Percentiles rank a stretch among this genome's conserved stretches.
Evolutionary conservation across 805 yeast genomes (phyloP).

Genomic region (Pichia paraexigua): DNA sequence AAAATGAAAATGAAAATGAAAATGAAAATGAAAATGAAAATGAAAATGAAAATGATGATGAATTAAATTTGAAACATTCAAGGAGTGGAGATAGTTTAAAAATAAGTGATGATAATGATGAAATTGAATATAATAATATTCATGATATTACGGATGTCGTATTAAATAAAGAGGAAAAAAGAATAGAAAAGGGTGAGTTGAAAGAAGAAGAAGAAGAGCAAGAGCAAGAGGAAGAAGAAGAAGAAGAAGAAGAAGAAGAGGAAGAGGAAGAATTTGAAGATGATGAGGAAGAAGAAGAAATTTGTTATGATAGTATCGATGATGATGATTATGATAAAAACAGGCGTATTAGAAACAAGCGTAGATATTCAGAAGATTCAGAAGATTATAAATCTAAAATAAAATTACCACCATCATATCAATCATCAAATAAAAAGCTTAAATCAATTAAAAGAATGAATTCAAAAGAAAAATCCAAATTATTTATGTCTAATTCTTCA

Average conservation of each 20-base stretch:
- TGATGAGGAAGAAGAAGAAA: neutral
- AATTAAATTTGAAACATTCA: neutral
- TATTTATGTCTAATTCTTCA: constrained; percentile 14
- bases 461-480: neutral
- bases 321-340: neutral
- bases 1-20: too few species aligned
- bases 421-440: neutral
- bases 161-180: neutral
- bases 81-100: neutral
- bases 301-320: neutral
- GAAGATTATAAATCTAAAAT: neutral
- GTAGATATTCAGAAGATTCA: too few species aligned
- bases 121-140: neutral
- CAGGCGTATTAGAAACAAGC: neutral
- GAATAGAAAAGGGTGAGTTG: neutral
- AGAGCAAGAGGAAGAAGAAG: neutral
- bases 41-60: too few species aligned
- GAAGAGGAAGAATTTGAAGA: neutral
- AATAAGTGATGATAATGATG: neutral
- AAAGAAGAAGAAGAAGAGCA: neutral
- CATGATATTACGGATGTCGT: neutral
- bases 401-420: neutral
- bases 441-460: neutral
- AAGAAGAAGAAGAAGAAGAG: neutral
- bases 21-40: too few species aligned